Evolutionary conservation across 768 basidiomycete genomes (phyloP).

Genomic region (Candolleomyces eurysporus): DNA sequence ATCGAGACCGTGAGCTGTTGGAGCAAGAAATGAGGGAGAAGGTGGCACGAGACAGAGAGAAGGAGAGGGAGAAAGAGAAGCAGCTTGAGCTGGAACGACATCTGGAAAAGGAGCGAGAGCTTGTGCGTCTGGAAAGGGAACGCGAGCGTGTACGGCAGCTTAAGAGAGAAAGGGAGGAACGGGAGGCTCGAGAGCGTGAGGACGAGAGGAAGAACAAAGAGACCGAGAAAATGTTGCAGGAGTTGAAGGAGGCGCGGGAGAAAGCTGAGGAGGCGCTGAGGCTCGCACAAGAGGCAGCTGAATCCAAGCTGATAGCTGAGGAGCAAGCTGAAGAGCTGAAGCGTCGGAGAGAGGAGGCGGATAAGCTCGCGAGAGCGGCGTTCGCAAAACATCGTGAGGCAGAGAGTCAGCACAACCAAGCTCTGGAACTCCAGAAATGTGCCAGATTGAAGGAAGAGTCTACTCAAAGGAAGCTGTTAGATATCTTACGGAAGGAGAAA

Average conservation of each 20-base stretch:
- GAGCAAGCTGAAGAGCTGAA: background rate
- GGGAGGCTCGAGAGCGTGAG: slow-evolving; percentile 16
- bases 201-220: slow-evolving; percentile 18
- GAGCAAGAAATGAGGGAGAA: too few species aligned
- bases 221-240: slow-evolving; percentile 8
- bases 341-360: slow-evolving; percentile 1
- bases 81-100: too few species aligned
- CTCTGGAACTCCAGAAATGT: background rate
- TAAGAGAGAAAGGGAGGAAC: too few species aligned
- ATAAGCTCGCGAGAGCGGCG: background rate
- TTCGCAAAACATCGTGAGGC: background rate
- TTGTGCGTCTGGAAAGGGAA: too few species aligned
- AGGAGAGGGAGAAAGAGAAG: too few species aligned
- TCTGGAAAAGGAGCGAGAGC: too few species aligned
- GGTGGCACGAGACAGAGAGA: too few species aligned
- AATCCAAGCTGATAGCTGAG: background rate
- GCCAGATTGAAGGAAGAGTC: slow-evolving; percentile 3
- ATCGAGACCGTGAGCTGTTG: too few species aligned
- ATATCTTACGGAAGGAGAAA: background rate
- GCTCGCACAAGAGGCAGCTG: too few species aligned
- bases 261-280: slow-evolving; percentile 5
- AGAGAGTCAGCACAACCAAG: background rate
- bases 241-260: slow-evolving; percentile 11
- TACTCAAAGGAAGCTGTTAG: background rate
- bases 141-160: too few species aligned